A percentile compares a stretch with the other conserved stretches of the same genome.
These are phyloP conservation scores for Raphanus sativus DNA, from an alignment of 345 rosid genomes.

Conservation along the genomic window DNA sequence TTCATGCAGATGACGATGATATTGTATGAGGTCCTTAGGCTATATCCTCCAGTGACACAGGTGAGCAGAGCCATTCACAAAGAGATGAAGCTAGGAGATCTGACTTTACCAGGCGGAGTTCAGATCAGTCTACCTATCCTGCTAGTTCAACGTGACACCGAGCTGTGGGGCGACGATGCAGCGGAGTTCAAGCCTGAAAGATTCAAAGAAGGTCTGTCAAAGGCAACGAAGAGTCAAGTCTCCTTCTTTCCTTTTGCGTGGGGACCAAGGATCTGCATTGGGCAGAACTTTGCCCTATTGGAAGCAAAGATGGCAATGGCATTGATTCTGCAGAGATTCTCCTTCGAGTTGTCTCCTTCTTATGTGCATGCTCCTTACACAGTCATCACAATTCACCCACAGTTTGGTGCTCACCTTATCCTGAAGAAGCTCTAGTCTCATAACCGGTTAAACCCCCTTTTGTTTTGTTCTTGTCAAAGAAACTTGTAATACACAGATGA, in stretches of 20 bases:
- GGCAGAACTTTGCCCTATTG: slow-evolving; percentile 54
- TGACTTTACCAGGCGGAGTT: slow-evolving; percentile 41
- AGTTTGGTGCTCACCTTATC: slow-evolving; percentile 43
- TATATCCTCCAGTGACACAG: slow-evolving; percentile 22
- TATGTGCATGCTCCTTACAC: slow-evolving; percentile 47
- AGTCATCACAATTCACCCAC: slow-evolving; percentile 43
- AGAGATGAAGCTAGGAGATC: slow-evolving; percentile 46
- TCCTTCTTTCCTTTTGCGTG: slow-evolving; percentile 32
- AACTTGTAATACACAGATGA: neutral
- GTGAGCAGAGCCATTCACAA: slow-evolving; percentile 25
- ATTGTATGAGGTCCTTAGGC: slow-evolving; percentile 33
- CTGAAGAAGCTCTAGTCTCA: slow-evolving; percentile 7
- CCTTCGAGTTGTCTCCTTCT: slow-evolving; percentile 48
- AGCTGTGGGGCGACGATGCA: slow-evolving; percentile 62
- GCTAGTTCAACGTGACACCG: slow-evolving; percentile 46
- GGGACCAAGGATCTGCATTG: slow-evolving; percentile 50
- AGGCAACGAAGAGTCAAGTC: slow-evolving; percentile 50
- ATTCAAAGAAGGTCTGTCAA: slow-evolving; percentile 48
- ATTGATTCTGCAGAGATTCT: slow-evolving; percentile 51
- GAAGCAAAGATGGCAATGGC: slow-evolving; percentile 53
- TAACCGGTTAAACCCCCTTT: neutral
- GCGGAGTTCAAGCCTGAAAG: slow-evolving; percentile 55
- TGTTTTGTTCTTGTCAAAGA: neutral
- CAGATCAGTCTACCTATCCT: slow-evolving; percentile 27
- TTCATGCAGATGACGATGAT: slow-evolving; percentile 33